phyloP scores from a whole-genome alignment of 306 rosid species.

The Mimosa pudica region DNA sequence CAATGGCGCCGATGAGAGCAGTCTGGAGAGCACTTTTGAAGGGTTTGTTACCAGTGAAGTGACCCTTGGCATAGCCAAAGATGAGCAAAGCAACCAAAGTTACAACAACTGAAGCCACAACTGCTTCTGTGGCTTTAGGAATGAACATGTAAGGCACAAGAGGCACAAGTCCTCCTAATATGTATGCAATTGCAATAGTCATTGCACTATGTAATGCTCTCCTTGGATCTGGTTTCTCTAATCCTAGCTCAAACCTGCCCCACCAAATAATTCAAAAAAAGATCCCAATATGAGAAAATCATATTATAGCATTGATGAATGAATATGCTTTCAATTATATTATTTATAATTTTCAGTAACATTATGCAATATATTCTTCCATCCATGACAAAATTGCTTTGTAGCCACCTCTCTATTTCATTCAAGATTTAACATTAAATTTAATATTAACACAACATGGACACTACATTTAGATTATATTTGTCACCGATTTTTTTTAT shows the following conservation, averaged over 20 bases:
- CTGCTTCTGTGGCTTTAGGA: constrained; percentile 63
- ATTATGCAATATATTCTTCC: too few species aligned
- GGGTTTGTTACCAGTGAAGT: constrained; percentile 77
- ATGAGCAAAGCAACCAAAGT: constrained; percentile 70
- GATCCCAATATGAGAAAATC: neutral
- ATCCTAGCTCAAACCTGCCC: constrained; percentile 86
- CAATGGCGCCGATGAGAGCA: constrained; percentile 77
- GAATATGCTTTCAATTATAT: too few species aligned
- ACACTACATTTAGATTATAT: neutral
- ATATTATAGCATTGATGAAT: neutral
- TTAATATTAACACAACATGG: neutral
- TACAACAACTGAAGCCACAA: constrained; percentile 56
- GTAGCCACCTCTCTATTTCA: neutral
- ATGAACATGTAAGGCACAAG: constrained; percentile 75
- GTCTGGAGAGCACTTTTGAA: constrained; percentile 79
- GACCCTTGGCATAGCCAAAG: constrained; percentile 86
- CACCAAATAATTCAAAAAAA: neutral
- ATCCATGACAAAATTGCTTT: neutral
- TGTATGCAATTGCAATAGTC: constrained; percentile 81
- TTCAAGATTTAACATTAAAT: neutral
- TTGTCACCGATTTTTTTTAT: neutral
- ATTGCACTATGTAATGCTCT: constrained; percentile 87
- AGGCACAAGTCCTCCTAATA: constrained; percentile 81
- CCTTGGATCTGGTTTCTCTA: constrained; percentile 92
- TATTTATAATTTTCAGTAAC: neutral